Conservation (phyloP, 139 green algal species). For the Chlorella sorokiniana region DNA sequence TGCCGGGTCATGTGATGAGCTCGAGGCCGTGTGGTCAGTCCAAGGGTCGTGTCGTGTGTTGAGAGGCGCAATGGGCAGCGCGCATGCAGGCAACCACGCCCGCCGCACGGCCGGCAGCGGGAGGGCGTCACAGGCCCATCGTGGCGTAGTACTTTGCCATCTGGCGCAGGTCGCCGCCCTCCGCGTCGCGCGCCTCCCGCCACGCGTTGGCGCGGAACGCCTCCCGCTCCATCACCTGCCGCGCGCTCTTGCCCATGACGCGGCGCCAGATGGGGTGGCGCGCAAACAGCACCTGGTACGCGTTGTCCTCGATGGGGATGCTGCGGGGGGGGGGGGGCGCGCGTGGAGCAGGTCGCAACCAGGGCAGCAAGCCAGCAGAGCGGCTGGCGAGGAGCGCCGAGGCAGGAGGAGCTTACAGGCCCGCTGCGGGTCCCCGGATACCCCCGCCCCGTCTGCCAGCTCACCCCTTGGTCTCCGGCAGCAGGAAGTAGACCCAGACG, state of each 20-base stretch:
- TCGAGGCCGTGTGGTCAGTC: no score
- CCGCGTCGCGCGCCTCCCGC: neutral
- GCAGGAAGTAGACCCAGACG: neutral
- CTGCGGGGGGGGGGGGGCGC: neutral
- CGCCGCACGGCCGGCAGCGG: neutral
- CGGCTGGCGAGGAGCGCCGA: no score
- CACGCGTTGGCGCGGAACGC: conserved; percentile 10
- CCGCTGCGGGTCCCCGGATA: conserved; percentile 59
- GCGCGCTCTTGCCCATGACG: conserved; percentile 20
- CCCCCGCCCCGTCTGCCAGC: neutral
- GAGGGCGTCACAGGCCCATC: neutral
- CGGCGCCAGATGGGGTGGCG: conserved; percentile 24
- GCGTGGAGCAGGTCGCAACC: neutral
- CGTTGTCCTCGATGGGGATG: conserved; percentile 60
- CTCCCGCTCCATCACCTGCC: conserved; percentile 26
- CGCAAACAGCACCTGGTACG: conserved; percentile 24
- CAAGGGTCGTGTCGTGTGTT: no score
- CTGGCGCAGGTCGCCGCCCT: conserved; percentile 13
- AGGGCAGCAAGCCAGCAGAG: no score
- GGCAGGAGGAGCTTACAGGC: no score
- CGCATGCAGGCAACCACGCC: no score
- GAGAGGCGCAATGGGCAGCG: no score
- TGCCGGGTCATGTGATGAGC: no score
- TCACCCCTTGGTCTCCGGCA: conserved; percentile 19
- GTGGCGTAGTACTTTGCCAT: neutral